A percentile compares a stretch with the other conserved stretches of the same genome.
These are phyloP conservation scores for Leccinellum rugosiceps DNA, from an alignment of 768 basidiomycete genomes.

Conservation along the genomic window DNA sequence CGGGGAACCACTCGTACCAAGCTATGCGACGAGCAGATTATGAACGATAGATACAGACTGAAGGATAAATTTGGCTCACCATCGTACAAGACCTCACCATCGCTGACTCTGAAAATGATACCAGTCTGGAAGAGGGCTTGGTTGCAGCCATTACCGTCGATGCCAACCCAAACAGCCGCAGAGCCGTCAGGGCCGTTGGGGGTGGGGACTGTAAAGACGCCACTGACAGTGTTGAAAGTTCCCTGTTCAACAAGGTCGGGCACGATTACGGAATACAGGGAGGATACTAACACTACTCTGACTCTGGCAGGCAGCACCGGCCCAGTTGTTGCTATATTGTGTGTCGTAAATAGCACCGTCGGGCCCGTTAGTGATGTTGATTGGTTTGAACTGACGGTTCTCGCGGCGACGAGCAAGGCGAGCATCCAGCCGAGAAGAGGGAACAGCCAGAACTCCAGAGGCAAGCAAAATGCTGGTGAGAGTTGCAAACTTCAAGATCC, in stretches of 20 bases:
- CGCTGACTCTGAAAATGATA: neutral
- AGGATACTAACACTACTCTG: no score
- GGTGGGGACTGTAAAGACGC: neutral
- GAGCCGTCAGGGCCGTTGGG: neutral
- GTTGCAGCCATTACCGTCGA: neutral
- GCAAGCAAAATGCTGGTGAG: constrained; percentile 20
- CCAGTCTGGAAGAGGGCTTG: neutral
- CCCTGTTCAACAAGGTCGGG: neutral
- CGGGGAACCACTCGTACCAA: no score
- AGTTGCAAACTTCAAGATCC: no score
- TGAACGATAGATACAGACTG: no score
- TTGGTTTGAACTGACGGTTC: constrained; percentile 8
- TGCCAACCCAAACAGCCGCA: neutral
- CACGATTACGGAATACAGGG: no score
- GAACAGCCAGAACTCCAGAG: constrained; percentile 13
- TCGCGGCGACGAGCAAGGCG: constrained; percentile 17
- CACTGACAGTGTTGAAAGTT: no score
- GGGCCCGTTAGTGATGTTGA: neutral
- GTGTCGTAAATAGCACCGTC: neutral
- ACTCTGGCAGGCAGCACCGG: neutral
- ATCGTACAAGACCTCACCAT: neutral
- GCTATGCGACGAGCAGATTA: no score
- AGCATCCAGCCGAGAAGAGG: constrained; percentile 10
- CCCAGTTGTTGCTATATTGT: constrained; percentile 18
- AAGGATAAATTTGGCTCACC: neutral